Base-by-base conservation (phyloP, 2,329 filamentous ascomycete species). In the Colletotrichum coccodes region DNA sequence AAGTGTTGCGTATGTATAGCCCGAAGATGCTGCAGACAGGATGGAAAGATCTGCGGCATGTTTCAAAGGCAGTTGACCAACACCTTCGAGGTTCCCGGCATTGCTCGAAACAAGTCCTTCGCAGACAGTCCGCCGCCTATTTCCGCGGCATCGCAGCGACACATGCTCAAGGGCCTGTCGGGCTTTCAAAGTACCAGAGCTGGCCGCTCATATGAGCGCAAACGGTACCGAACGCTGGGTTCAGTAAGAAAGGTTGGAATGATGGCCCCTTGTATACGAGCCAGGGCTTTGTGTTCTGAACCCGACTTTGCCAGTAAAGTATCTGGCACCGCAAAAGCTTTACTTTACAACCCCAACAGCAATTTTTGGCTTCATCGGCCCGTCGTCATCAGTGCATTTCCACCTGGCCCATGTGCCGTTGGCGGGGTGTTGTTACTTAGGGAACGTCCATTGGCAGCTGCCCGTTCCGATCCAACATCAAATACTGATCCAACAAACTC, bases 401-500 rank as follows among this genome's bases (percentile, higher is more conserved):
- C 28, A 8, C 3, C 8, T 52, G 32, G 8, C 7, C 47, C 7
- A 12, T 12, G 9, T n/a, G 9, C 18, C 16, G 21, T 2, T 12
- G 9, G 9, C n/a, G 34, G 21, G 1, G 12, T 8, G 5, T 16
- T 32, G 2, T n/a, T 21, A 44, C 28, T 2, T 32, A 3, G n/a
- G 38, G 32, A 3, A 34, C 11, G 28, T 58, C 38, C 66, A 59
- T 57, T 18, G 54, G 38, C 8, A 57, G 28, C 40, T 69, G 40
- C 18, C 56, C 62, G 26, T 46, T 60, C 11, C 53, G 47, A n/a
- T 60, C 62, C n/a, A 42, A 53, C 30, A 40, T 61, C 34, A 76
- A 54, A 54, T 76, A 76, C 30, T 77, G 73, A 58, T 79, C 74
- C 49, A 80, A 73, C 16, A 72, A 73, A 34, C 72, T 71, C 75